Evolutionary conservation across 2,329 filamentous ascomycete species (phyloP).

Genomic region (Endocalyx cinctus): DNA sequence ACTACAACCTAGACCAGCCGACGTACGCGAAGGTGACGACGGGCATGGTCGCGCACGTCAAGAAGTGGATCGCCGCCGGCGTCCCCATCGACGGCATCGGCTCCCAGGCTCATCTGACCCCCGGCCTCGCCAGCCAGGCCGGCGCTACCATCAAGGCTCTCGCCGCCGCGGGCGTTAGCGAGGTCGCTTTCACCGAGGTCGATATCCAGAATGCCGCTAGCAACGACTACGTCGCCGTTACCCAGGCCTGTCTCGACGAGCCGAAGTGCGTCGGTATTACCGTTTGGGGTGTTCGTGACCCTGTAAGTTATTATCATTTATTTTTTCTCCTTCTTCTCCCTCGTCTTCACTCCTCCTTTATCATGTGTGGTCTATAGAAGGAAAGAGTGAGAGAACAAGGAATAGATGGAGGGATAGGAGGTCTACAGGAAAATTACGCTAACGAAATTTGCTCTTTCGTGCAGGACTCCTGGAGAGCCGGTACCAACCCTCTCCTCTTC

Average conservation of each 20-base stretch:
- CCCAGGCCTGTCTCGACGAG: conserved; percentile 53
- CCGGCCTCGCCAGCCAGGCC: conserved; percentile 35
- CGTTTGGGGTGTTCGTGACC: conserved; percentile 52
- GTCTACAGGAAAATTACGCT: too few relatives aligned
- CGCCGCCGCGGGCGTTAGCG: conserved; percentile 38
- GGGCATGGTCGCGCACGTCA: conserved; percentile 52
- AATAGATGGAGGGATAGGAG: too few relatives aligned
- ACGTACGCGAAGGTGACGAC: conserved; percentile 51
- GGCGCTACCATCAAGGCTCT: conserved; percentile 41
- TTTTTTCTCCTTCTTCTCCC: neutral
- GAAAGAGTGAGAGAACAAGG: too few relatives aligned
- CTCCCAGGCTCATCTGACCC: conserved; percentile 45
- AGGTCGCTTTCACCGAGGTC: conserved; percentile 57
- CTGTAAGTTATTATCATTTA: conserved; percentile 25
- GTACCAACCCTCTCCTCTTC: conserved; percentile 48
- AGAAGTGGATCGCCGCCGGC: conserved; percentile 58
- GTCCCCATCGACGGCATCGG: conserved; percentile 58
- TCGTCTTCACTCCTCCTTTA: neutral
- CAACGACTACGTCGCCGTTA: conserved; percentile 54
- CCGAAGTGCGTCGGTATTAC: conserved; percentile 62
- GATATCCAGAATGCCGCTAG: conserved; percentile 57
- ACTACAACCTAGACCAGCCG: conserved; percentile 63
- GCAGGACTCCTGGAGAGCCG: conserved; percentile 47
- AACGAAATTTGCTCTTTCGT: too few relatives aligned
- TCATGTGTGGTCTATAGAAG: too few relatives aligned